Evolutionary conservation across 1,284 basidiomycete species (phyloP), one percentile per base, ranked within the genome.

Genomic region (Trametes pubescens): DNA sequence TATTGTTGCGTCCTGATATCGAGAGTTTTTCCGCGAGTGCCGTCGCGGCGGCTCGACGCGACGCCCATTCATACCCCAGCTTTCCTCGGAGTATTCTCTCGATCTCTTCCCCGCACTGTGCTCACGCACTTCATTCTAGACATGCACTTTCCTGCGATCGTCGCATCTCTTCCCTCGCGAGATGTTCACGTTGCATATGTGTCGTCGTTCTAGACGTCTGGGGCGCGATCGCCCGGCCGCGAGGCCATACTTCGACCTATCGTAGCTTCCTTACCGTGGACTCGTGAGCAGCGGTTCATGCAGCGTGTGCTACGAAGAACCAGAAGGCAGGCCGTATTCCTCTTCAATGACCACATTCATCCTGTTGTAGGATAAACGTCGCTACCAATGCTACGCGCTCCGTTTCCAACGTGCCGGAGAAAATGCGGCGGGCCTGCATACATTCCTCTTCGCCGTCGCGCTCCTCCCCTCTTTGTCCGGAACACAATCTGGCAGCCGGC

Each of bases 1-100:
- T n/a, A 13, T 43, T n/a, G 14, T 4, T 16, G 18, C 18, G 40
- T 16, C 6, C 14, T 16, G 16, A n/a, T 7, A 13, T 43, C 40
- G 40, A 43, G 10, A 16, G 18, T n/a, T 7, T n/a, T 43, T 13
- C 40, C 40, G 40, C 40, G 11, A 16, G 3, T 38, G 37, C 37
- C 37, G 37, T 38, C 37, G 37, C 37, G 37, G 37, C 37, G 37
- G 37, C 37, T 38, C 37, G 37, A 38, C 37, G 37, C 40, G 40
- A n/a, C 40, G 47, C 26, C 22, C 47, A 26, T 48, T 48, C 47
- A 24, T 48, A 26, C 47, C 18, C 37, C 16, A 13, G 22, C 9
- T 47, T 46, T 51, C 48, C 26, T 59, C 64, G 64, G 64, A 49
- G 59, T 61, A 58, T 64, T 54, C 56, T 52, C 38, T 57, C 61